phyloP scores from a whole-genome alignment of 2,329 filamentous ascomycete species.

The Fusarium sp. region DNA sequence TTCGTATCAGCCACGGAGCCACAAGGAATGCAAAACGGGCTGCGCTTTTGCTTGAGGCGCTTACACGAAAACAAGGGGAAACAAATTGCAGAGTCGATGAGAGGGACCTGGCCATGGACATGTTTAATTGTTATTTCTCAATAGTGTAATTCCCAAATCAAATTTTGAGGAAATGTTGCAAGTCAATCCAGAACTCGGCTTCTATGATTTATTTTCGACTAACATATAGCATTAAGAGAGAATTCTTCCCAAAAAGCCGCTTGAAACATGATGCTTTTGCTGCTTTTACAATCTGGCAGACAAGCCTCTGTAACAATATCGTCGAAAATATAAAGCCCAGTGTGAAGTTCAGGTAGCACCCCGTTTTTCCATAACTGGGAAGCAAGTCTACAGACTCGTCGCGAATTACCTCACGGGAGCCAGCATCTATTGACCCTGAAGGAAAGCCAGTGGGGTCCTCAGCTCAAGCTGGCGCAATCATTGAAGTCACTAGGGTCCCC shows the following conservation, averaged over 20 bases:
- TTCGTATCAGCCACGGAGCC: conserved; percentile 1
- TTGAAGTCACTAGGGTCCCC: too few relatives aligned
- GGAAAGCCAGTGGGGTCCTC: background rate
- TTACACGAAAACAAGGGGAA: background rate
- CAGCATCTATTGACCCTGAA: rapidly evolving
- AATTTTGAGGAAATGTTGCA: background rate
- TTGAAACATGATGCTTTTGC: rapidly evolving
- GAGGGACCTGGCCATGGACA: background rate
- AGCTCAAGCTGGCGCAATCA: background rate
- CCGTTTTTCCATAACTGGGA: rapidly evolving
- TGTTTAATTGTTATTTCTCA: conserved; percentile 7
- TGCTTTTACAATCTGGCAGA: too few relatives aligned
- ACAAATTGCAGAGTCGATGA: background rate
- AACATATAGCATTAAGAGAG: rapidly evolving
- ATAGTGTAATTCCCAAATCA: background rate
- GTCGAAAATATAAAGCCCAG: rapidly evolving
- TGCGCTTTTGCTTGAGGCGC: background rate
- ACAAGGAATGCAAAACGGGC: conserved; percentile 1
- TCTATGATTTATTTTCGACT: rapidly evolving
- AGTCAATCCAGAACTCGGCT: rapidly evolving
- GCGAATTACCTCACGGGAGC: rapidly evolving
- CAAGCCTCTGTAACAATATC: rapidly evolving
- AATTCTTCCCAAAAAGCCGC: rapidly evolving
- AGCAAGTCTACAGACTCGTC: rapidly evolving
- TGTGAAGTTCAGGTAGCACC: background rate